Evolutionary conservation across 2,329 filamentous ascomycete species (phyloP), one percentile per base, ranked within the genome.

Genomic region (Phoma sp.): DNA sequence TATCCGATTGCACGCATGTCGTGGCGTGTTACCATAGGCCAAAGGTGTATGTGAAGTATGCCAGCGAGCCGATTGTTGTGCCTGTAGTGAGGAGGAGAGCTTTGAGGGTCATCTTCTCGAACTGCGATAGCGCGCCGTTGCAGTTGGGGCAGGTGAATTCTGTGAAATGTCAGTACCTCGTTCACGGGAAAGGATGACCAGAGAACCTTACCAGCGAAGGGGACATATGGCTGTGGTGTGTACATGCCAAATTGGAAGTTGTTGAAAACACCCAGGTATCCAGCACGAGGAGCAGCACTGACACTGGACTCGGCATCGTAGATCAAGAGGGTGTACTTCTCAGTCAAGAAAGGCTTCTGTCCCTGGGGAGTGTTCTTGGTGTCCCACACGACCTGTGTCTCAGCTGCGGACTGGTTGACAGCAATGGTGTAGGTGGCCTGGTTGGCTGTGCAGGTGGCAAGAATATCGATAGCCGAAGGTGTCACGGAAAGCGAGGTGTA

Each of bases 211-310:
- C 83, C 77, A 39, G 11, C 9, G 51, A 82, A 76, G 6, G 80
- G 77, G 4, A 77, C 79, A 66, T 83, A 82, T 4, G 76, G 52
- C 70, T 83, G 82, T 37, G 81, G 78, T 24, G 68, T 67, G 69
- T 89, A 89, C 83, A 89, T 86, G 56, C 83, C 86, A 64, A 89
- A 89, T 5, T 70, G 76, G 64, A 81, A 83, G 13, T 79, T 76
- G 52, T 77, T 78, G 65, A 77, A 81, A 2, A 79, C 75, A 13
- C 74, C 77, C 38, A 89, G 70, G 65, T 86, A 80, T 5, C 86
- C 86, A 0, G 86, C 77, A 11, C 67, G 69, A 2, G 85, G 74
- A 14, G 78, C 74, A 4, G 83, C 82, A 18, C 74, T 82, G 36
- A 83, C 74, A 13, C 78, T 80, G 57, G 79, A 79, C 25, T 77